Conservation (phyloP, 495 filamentous ascomycete genomes). For the Cladorrhinum samala region DNA sequence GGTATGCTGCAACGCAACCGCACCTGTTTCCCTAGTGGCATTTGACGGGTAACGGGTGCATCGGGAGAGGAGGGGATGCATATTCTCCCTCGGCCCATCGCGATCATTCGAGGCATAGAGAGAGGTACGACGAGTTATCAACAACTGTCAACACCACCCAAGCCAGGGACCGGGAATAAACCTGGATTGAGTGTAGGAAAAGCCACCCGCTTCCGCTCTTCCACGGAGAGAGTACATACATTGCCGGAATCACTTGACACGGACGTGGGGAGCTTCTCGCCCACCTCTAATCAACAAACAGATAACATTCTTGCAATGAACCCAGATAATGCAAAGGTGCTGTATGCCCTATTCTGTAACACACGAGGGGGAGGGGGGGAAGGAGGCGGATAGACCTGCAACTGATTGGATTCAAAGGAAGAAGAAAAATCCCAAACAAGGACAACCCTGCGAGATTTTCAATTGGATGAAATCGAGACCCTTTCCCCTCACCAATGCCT, state of each 20-base stretch:
- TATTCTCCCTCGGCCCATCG: not conserved
- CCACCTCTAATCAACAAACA: not conserved
- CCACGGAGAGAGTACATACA: not conserved
- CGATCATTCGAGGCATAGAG: not conserved
- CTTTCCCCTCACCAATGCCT: not conserved
- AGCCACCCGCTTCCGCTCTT: no score
- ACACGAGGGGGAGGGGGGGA: not conserved
- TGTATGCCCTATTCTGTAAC: not conserved
- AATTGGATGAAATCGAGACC: not conserved
- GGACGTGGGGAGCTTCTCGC: not conserved
- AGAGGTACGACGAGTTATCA: not conserved
- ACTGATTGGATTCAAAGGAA: no score
- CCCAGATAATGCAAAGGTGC: not conserved
- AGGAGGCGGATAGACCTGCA: no score
- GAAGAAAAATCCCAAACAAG: not conserved
- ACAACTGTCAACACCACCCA: not conserved
- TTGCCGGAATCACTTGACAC: not conserved
- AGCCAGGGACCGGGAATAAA: not conserved
- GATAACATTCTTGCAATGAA: not conserved
- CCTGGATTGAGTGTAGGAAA: not conserved
- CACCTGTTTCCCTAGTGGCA: conserved; percentile 8
- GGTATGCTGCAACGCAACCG: conserved; percentile 17
- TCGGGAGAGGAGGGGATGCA: not conserved
- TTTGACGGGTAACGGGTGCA: not conserved
- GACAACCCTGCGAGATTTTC: not conserved